phyloP scores from a whole-genome alignment of 1,139 yeast genomes.

The Keqinozyma sinolaborantium region DNA sequence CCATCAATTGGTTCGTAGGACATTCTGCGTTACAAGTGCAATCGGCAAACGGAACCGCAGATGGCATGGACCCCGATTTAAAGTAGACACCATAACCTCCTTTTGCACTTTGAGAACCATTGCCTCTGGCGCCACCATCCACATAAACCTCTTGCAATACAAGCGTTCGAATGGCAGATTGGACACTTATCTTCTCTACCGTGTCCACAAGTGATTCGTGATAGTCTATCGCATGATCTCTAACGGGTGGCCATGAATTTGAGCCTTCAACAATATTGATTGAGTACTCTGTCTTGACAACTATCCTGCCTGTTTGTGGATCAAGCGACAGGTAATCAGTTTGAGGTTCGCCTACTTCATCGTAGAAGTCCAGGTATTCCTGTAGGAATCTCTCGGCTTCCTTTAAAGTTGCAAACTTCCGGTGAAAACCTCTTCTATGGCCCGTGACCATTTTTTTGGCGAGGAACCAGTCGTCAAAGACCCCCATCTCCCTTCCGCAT shows the following conservation, averaged over 20 bases:
- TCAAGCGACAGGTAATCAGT: no score
- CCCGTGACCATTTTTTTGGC: constrained; percentile 47
- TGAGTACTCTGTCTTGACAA: no score
- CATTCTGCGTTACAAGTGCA: background rate
- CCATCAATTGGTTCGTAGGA: constrained; percentile 83
- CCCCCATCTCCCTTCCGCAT: constrained; percentile 51
- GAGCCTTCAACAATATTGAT: no score
- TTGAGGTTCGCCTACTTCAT: no score
- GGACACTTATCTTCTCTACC: no score
- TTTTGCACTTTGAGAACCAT: constrained; percentile 47
- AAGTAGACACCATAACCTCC: constrained; percentile 70
- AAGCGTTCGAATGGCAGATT: no score
- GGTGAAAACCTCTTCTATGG: constrained; percentile 49
- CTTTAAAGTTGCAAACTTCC: constrained; percentile 42
- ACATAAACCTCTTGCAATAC: constrained; percentile 56
- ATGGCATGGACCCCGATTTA: constrained; percentile 44
- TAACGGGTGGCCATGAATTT: no score
- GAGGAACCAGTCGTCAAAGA: constrained; percentile 50
- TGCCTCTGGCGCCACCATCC: constrained; percentile 65
- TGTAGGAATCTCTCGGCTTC: constrained; percentile 36
- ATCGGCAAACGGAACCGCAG: constrained; percentile 32
- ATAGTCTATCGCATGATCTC: no score
- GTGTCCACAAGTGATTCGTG: no score
- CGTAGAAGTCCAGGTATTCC: background rate
- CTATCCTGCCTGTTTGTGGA: no score